Conservation (phyloP, 306 rosid genomes). For the Cyclanthera cordifolia region DNA sequence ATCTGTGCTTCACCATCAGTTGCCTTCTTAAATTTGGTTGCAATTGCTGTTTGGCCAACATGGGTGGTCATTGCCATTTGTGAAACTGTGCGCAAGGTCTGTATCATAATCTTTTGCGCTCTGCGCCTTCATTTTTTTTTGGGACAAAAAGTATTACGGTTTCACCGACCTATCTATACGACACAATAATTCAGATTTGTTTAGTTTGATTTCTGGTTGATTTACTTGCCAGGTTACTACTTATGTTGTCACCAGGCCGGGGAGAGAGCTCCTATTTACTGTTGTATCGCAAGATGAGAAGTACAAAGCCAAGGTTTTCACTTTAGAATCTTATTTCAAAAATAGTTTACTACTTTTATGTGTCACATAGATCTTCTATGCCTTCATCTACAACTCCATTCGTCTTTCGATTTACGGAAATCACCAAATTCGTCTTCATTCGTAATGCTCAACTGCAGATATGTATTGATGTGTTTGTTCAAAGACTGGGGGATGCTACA, state of each 20-base stretch:
- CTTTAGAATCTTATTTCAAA: not conserved
- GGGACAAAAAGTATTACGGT: not conserved
- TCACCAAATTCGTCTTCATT: not conserved
- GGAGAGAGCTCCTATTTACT: slow-evolving; percentile 81
- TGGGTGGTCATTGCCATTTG: slow-evolving; percentile 69
- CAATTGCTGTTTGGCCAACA: slow-evolving; percentile 76
- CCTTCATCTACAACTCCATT: not conserved
- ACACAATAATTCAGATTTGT: slow-evolving; percentile 13
- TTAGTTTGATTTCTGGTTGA: slow-evolving; percentile 14
- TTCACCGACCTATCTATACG: not conserved
- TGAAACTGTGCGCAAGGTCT: slow-evolving; percentile 84
- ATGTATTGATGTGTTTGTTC: slow-evolving; percentile 84
- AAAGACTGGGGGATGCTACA: slow-evolving; percentile 89
- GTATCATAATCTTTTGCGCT: slow-evolving; percentile 14
- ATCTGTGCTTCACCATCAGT: slow-evolving; percentile 72
- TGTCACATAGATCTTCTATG: not conserved
- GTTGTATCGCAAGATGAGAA: slow-evolving; percentile 96
- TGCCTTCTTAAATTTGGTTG: slow-evolving; percentile 63
- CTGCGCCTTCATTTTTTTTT: slow-evolving; percentile 6
- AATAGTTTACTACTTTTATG: not conserved
- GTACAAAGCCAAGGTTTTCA: slow-evolving; percentile 79
- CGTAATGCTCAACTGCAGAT: slow-evolving; percentile 37
- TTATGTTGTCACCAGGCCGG: slow-evolving; percentile 89
- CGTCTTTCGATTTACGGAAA: not conserved
- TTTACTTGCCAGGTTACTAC: slow-evolving; percentile 54